These are phyloP conservation scores for Salix viminalis DNA, from an alignment of 345 rosid species.

Conservation along the genomic window DNA sequence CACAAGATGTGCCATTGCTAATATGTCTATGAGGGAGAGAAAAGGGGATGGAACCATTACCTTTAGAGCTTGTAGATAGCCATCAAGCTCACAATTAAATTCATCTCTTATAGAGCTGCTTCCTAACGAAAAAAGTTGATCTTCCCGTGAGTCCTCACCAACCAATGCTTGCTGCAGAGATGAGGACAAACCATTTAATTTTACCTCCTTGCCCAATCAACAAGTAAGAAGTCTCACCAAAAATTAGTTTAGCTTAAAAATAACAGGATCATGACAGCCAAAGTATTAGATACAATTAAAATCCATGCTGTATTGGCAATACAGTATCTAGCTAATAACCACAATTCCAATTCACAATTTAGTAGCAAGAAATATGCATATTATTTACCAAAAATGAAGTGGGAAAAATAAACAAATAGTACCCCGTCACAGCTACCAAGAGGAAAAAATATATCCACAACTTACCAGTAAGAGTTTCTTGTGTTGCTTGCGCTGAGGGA, in stretches of 20 bases:
- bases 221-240: neutral
- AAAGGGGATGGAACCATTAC: constrained; percentile 28
- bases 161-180: constrained; percentile 85
- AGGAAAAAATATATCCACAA: constrained; percentile 9
- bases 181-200: neutral
- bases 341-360: neutral
- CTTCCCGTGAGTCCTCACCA: constrained; percentile 84
- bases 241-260: neutral
- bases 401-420: neutral
- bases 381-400: neutral
- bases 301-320: neutral
- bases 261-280: neutral
- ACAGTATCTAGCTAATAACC: neutral
- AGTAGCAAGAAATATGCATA: neutral
- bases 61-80: constrained; percentile 65
- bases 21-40: neutral
- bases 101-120: constrained; percentile 47
- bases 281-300: neutral
- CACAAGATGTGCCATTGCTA: neutral
- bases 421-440: neutral
- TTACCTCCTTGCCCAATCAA: neutral
- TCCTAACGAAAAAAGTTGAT: constrained; percentile 75
- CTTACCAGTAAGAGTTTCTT: constrained; percentile 89
- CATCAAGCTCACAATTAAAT: constrained; percentile 56
- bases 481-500: constrained; percentile 93